Evolutionary conservation across 352 stramenopile species (phyloP), one percentile per base, ranked within the genome.

Genomic region (Globisporangium recalcitrans): DNA sequence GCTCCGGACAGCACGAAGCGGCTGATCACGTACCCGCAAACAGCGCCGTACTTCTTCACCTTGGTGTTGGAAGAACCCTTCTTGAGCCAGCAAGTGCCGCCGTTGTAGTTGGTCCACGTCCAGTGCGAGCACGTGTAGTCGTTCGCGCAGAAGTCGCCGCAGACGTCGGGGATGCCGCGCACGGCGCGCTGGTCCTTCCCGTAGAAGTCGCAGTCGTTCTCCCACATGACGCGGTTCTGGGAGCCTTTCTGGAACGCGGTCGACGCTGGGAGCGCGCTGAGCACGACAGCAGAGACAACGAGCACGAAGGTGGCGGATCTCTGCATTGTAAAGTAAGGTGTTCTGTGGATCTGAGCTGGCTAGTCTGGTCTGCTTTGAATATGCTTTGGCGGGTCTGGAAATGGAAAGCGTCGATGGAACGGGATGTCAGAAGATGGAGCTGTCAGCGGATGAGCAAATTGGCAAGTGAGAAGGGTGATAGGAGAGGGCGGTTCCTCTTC

Each of bases 61-160:
- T 62, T 40, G 49, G 8, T 29, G 32, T 48, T 44, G 24, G 52
- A 47, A 9, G 3, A n/a, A 4, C 26, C 58, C 64, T 57, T 71
- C 66, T 88, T 90, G 26, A 90, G 74, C 60, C 63, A 87, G 66
- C 80, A 90, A 10, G 75, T 85, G 26, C 80, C 78, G 7, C 73
- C 74, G 36, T 67, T 72, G 62, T 77, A 71, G 64, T 75, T 74
- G n/a, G 62, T 78, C 78, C 80, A 90, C 19, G 76, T 80, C 75
- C 75, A 83, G 62, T 81, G 75, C 19, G 70, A 84, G 63, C 79
- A 88, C 5, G 74, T 80, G n/a, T 75, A 71, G 9, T 73, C 74
- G 36, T 67, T 69, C 52, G 27, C 27, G 27, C 49, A 56, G 62
- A 72, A 55, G 46, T 81, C 69, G 54, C 71, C 71, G 53, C 73